Evolutionary conservation across 805 yeast genomes (phyloP), one percentile per base, ranked within the genome.

Genomic region (Clavispora asparagi): DNA sequence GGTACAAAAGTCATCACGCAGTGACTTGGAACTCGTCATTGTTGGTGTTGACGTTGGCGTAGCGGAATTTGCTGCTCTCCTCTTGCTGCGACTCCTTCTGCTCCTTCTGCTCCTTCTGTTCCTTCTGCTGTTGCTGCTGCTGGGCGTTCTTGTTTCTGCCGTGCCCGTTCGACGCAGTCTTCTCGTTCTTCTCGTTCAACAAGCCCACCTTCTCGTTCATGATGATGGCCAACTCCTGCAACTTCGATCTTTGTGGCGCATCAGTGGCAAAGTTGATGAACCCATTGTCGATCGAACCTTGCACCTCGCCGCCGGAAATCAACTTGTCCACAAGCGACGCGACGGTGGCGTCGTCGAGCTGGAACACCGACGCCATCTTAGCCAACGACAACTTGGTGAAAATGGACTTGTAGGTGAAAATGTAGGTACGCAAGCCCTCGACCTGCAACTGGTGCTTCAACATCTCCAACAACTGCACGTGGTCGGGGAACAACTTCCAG

Each of bases 401-500:
- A 58, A 82, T 83, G 30, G 82, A 68, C 62, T 87, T 87, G 73
- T 85, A 90, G 53, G 87, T 83, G 76, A 89, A 87, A 53, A 94
- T 74, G 67, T 87, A 94, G n/a, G 97, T 88, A 70, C 96, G 82
- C 62, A 94, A 77, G 41, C 97, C 95, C 68, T 89, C 96, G 45
- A 82, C 73, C 74, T 94, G 95, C 58, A 95, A 78, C 70, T 87
- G 87, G 53, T 77, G 78, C 55, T 77, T 78, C 60, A 94, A 76
- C 83, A 87, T 81, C n/a, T 68, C 68, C 69, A 82, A 82, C 62
- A 88, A 77, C 41, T 74, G 68, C 42, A 80, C 88, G 46, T 81
- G 65, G 56, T 87, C 82, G 49, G 88, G 81, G 66, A 88, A 75
- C 65, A 90, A 76, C 52, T 79, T 78, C 98, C 98, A 94, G 58